A percentile compares a stretch with the other conserved stretches of the same genome.
phyloP scores from a whole-genome alignment of 345 rosid genomes.

The Dipteronia sinensis region DNA sequence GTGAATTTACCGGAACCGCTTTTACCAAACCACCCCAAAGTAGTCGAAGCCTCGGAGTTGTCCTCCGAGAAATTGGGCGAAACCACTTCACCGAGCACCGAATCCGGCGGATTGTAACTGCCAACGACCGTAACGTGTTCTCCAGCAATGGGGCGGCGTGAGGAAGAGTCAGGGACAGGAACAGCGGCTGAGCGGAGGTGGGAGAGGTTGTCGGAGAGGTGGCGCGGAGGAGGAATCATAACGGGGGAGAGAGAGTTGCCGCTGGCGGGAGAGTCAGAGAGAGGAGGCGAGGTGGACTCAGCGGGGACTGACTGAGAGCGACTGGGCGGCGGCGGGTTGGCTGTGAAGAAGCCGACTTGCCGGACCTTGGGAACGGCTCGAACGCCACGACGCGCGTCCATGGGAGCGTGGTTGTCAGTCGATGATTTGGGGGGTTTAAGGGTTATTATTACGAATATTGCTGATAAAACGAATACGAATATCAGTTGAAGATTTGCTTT shows the following conservation, averaged over 20 bases:
- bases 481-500: no score
- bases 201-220: slow-evolving; percentile 54
- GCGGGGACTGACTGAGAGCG: slow-evolving; percentile 57
- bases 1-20: slow-evolving; percentile 53
- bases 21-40: slow-evolving; percentile 52
- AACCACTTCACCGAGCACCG: slow-evolving; percentile 53
- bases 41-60: slow-evolving; percentile 53
- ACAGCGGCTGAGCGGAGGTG: slow-evolving; percentile 53
- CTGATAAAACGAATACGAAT: neutral
- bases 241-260: slow-evolving; percentile 58
- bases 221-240: slow-evolving; percentile 77
- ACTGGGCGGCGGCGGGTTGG: slow-evolving; percentile 46
- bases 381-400: slow-evolving; percentile 54
- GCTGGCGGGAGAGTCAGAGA: slow-evolving; percentile 51
- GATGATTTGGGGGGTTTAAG: neutral
- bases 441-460: neutral
- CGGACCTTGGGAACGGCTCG: slow-evolving; percentile 66
- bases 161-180: slow-evolving; percentile 50
- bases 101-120: slow-evolving; percentile 65
- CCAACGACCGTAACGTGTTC: slow-evolving; percentile 42
- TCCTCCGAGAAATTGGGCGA: slow-evolving; percentile 54
- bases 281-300: slow-evolving; percentile 43
- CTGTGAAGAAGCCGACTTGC: slow-evolving; percentile 72
- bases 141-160: slow-evolving; percentile 30
- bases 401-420: slow-evolving; percentile 16